Conservation (phyloP, 2,329 filamentous ascomycete species). For the Trichoderma semiorbis region DNA sequence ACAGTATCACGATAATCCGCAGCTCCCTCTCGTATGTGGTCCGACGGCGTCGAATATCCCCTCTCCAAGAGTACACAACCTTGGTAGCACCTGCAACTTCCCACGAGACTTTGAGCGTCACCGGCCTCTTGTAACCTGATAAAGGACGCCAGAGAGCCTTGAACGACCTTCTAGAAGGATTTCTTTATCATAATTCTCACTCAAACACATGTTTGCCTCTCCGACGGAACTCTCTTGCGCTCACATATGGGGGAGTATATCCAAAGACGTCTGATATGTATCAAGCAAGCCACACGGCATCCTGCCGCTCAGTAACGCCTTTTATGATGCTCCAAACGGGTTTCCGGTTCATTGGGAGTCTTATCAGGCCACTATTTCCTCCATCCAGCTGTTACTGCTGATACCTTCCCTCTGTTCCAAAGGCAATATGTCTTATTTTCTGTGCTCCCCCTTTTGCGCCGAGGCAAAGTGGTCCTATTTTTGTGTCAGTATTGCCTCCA, state of each 20-base stretch:
- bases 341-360: background rate
- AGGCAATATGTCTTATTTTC: conserved; percentile 1
- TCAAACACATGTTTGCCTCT: background rate
- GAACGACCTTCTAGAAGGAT: conserved; percentile 9
- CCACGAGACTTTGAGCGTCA: conserved; percentile 5
- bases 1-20: background rate
- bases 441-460: conserved; percentile 4
- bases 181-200: background rate
- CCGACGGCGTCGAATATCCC: conserved; percentile 13
- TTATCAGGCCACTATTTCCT: background rate
- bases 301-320: background rate
- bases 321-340: background rate
- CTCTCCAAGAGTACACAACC: background rate
- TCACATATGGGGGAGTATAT: background rate
- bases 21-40: background rate
- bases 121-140: background rate
- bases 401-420: background rate
- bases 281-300: conserved; percentile 6
- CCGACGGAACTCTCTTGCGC: background rate
- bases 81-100: conserved; percentile 14
- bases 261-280: background rate
- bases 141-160: background rate
- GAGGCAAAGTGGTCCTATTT: background rate
- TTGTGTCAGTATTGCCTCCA: background rate
- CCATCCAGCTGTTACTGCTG: background rate